These are phyloP conservation scores for Malbranchea cinnamomea DNA, from an alignment of 2,329 filamentous ascomycete species.

Conservation along the genomic window DNA sequence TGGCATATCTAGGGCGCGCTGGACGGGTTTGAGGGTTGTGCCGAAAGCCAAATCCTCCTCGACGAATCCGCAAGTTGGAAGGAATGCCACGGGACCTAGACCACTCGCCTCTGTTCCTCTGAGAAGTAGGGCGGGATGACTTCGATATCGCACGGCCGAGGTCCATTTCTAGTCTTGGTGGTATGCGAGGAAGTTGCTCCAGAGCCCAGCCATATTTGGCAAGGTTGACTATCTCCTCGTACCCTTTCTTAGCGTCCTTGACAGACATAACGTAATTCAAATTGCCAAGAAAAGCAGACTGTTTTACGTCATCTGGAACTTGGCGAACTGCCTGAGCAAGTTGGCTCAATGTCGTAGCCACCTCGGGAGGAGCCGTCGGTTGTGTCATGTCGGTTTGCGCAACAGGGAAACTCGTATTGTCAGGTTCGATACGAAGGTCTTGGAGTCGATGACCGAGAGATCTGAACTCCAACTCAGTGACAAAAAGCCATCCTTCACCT, in stretches of 20 bases:
- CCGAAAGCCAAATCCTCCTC: no score
- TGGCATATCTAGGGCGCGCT: no score
- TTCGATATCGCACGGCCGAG: no score
- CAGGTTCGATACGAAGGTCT: conserved; percentile 38
- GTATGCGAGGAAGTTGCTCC: conserved; percentile 2
- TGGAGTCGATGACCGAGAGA: conserved; percentile 36
- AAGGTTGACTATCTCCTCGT: conserved; percentile 3
- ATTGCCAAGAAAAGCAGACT: conserved; percentile 42
- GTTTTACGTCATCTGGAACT: conserved; percentile 20
- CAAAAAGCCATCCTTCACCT: conserved; percentile 47
- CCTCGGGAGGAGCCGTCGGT: conserved; percentile 9
- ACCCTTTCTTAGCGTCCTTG: neutral
- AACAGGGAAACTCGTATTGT: conserved; percentile 30
- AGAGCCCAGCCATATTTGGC: conserved; percentile 4
- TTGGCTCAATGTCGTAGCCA: conserved; percentile 11
- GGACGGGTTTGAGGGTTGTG: no score
- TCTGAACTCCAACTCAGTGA: conserved; percentile 37
- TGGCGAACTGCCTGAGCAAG: conserved; percentile 24
- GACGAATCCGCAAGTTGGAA: no score
- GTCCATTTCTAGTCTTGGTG: no score
- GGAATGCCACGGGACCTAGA: no score
- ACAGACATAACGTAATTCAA: conserved; percentile 15
- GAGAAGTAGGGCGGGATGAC: no score
- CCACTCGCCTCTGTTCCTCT: no score
- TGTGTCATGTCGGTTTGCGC: conserved; percentile 22